Evolutionary conservation across 2,329 filamentous ascomycete species (phyloP), one percentile per base, ranked within the genome.

Genomic region (Xylariaceae sp.): DNA sequence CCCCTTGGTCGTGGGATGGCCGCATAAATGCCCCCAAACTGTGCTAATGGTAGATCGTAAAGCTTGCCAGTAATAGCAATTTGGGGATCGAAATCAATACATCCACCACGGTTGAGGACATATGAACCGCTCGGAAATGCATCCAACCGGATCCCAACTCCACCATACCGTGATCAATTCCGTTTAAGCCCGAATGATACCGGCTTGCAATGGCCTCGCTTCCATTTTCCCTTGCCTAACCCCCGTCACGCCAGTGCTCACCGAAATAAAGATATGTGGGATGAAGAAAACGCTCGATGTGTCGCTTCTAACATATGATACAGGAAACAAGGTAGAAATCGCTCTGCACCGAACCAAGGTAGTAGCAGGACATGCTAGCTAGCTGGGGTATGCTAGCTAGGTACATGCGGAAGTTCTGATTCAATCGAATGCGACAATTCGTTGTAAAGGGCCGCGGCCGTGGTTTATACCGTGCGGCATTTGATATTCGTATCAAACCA

Each of bases 81-180:
- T 19, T 19, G 19, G 19, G 19, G 19, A 19, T 19, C 19, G 19
- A 19, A 2, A 34, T 30, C 6, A 12, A 12, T 44, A 30, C 27
- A 44, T 30, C 26, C 42, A 44, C 27, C 12, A 9, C 39, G 26
- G 39, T 42, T 42, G 8, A 42, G 39, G 9, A 30, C 44, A 49
- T 51, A 47, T 56, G 39, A 41, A 12, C 45, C 51, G 12, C 12
- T 42, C 37, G 43, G 47, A 59, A 58, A 55, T 58, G 55, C 57
- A 40, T 53, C 55, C 50, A 51, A 43, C 55, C 56, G 27, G 44
- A 52, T 59, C 47, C 50, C 54, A 65, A 65, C 64, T 65, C 64
- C 64, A 54, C 64, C 64, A 54, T 46, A 58, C 62, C 60, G 63
- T 65, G 58, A 60, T 60, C 42, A 56, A 54, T 59, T 56, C 58